These are phyloP conservation scores for Calonectria naviculata DNA, from an alignment of 2,329 filamentous ascomycete species.

Conservation along the genomic window DNA sequence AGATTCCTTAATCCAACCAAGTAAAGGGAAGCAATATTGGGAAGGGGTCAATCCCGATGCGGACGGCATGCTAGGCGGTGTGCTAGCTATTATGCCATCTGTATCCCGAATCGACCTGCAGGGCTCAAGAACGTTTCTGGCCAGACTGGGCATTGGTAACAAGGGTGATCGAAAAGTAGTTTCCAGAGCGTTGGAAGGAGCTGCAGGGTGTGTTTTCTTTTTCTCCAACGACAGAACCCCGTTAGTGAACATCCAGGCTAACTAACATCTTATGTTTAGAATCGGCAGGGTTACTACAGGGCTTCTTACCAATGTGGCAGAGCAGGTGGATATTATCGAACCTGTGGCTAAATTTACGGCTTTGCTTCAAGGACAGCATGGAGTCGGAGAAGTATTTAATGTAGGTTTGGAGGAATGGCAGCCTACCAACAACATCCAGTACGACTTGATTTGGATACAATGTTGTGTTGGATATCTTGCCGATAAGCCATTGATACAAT, in stretches of 20 bases:
- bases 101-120: constrained; percentile 75
- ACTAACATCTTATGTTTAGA: constrained; percentile 50
- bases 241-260: neutral
- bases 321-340: constrained; percentile 84
- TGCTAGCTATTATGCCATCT: constrained; percentile 44
- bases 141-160: constrained; percentile 66
- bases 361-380: constrained; percentile 65
- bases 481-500: constrained; percentile 77
- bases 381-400: constrained; percentile 74
- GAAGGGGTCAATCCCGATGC: constrained; percentile 54
- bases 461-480: constrained; percentile 90
- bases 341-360: constrained; percentile 85
- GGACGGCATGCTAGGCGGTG: constrained; percentile 86
- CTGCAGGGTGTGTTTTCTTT: constrained; percentile 48
- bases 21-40: constrained; percentile 59
- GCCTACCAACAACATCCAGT: constrained; percentile 58
- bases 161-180: constrained; percentile 46
- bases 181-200: constrained; percentile 48
- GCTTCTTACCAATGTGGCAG: constrained; percentile 77
- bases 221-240: no score
- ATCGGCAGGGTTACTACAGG: constrained; percentile 88
- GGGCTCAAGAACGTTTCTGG: constrained; percentile 75
- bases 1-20: constrained; percentile 47
- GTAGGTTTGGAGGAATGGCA: constrained; percentile 80
- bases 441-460: constrained; percentile 89